Evolutionary conservation across 2,329 filamentous ascomycete species (phyloP), one percentile per base, ranked within the genome.

Genomic region (Elsinoe australis): DNA sequence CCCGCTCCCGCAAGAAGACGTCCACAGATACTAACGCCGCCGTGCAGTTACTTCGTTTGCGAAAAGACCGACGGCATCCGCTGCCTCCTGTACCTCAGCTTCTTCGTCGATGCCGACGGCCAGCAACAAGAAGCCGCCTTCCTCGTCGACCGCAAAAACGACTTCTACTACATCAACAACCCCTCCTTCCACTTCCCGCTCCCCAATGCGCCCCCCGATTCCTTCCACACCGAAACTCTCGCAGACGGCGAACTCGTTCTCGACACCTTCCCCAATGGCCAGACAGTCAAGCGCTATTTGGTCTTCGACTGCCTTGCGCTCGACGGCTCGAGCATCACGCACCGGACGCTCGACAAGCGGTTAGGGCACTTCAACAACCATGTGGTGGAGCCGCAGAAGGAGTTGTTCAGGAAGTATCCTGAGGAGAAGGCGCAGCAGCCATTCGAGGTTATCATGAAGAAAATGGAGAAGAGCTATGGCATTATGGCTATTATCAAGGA

Each of bases 41-140:
- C 14, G 24, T 21, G 12, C 48, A 84, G 80, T 67, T 98, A 96
- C 71, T 98, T 89, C 64, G 85, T 98, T 55, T 95, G 90, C 72
- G 92, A 98, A 68, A 98, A 98, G 71, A 95, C 90, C 1, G 92
- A 98, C 63, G 92, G 92, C 48, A 87, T 96, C 54, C 82, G 92
- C 54, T 95, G 94, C 65, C 78, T 98, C n/a, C 78, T 98, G 55
- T 96, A 94, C 71, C 80, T 92, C 55, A 87, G 86, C 44, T 70
- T 72, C 18, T 75, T 80, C 33, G 63, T 70, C 4, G 71, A 70
- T 47, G 56, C 62, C 41, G 51, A 52, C 5, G 52, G 45, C 22
- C 38, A 38, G 5, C 19, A 42, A 8, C 24, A 15, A 10, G 87
- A 94, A 63, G 76, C 82, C 18, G 85, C 92, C 61, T 95, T 95